Percentiles rank a stretch among this genome's conserved stretches.
phyloP scores from a whole-genome alignment of 2,329 filamentous ascomycete genomes.

The Alternaria solani region DNA sequence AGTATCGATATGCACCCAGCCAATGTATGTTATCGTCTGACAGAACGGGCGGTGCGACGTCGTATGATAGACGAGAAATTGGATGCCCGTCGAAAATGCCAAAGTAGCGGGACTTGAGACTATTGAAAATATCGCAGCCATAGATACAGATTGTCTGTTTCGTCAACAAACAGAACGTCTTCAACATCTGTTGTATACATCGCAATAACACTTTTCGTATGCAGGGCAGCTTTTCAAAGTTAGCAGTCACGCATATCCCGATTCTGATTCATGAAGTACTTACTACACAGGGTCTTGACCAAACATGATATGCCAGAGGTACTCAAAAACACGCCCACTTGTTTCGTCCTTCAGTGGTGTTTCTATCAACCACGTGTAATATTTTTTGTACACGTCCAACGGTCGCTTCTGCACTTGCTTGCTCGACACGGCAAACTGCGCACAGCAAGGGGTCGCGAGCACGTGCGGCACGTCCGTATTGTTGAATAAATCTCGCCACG shows the following conservation, averaged over 20 bases:
- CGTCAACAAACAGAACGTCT: not conserved
- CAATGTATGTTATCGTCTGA: not conserved
- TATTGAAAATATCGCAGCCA: not conserved
- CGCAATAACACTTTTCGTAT: conserved; percentile 30
- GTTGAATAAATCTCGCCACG: conserved; percentile 28
- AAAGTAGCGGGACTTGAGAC: not conserved
- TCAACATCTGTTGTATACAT: conserved; percentile 30
- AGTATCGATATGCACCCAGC: not conserved
- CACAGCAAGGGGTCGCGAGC: conserved; percentile 58
- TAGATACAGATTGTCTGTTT: not conserved
- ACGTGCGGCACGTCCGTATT: conserved; percentile 21
- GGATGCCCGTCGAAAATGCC: not conserved
- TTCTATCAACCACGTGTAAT: conserved; percentile 33
- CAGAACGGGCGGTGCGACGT: not conserved
- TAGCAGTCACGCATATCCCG: conserved; percentile 2
- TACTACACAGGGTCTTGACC: conserved; percentile 31
- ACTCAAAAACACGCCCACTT: conserved; percentile 34
- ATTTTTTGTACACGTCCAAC: conserved; percentile 38
- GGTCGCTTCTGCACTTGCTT: conserved; percentile 36
- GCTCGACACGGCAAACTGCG: conserved; percentile 48
- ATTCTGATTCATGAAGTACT: conserved; percentile 15
- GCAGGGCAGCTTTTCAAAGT: conserved; percentile 26
- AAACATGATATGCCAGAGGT: conserved; percentile 40
- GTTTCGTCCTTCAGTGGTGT: conserved; percentile 34
- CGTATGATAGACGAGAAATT: not conserved